phyloP scores from a whole-genome alignment of 768 basidiomycete genomes.

The Phlebiopsis gigantea region DNA sequence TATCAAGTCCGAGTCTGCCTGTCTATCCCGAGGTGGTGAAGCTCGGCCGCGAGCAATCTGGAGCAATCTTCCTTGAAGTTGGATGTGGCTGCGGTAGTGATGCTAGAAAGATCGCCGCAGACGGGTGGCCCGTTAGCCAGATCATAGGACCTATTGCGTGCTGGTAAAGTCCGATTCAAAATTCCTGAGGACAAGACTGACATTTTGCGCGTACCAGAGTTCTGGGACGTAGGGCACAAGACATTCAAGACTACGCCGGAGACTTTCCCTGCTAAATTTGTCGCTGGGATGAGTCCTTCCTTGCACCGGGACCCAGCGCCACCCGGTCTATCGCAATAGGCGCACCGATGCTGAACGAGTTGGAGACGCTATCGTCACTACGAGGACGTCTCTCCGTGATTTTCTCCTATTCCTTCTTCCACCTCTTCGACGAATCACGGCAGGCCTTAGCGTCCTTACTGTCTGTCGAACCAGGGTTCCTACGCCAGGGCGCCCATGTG shows the following conservation, averaged over 20 bases:
- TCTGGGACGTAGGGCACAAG: conserved; percentile 57
- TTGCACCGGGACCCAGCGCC: too few relatives aligned
- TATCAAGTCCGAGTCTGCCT: conserved; percentile 14
- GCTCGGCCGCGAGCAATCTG: conserved; percentile 28
- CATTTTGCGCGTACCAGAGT: conserved; percentile 32
- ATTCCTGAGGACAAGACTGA: conserved; percentile 23
- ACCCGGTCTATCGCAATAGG: conserved; percentile 24
- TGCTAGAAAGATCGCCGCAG: conserved; percentile 30
- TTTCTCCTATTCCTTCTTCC: conserved; percentile 42
- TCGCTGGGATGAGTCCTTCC: conserved; percentile 44
- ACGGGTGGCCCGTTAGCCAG: conserved; percentile 34
- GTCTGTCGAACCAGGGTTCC: too few relatives aligned
- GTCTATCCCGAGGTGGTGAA: conserved; percentile 22
- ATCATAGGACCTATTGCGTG: conserved; percentile 18
- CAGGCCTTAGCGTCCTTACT: too few relatives aligned
- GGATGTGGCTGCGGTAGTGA: conserved; percentile 40
- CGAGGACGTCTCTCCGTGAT: conserved; percentile 42
- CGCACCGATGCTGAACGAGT: conserved; percentile 24
- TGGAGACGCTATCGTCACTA: conserved; percentile 40
- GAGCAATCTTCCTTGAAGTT: conserved; percentile 35
- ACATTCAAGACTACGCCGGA: conserved; percentile 46
- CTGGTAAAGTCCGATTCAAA: conserved; percentile 30
- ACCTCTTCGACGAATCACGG: conserved; percentile 34
- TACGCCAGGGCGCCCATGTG: too few relatives aligned
- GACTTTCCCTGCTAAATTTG: conserved; percentile 47